Percentiles rank a stretch among this genome's conserved stretches.
Conservation (phyloP, 352 stramenopile species). For the Pythium coloratum region DNA sequence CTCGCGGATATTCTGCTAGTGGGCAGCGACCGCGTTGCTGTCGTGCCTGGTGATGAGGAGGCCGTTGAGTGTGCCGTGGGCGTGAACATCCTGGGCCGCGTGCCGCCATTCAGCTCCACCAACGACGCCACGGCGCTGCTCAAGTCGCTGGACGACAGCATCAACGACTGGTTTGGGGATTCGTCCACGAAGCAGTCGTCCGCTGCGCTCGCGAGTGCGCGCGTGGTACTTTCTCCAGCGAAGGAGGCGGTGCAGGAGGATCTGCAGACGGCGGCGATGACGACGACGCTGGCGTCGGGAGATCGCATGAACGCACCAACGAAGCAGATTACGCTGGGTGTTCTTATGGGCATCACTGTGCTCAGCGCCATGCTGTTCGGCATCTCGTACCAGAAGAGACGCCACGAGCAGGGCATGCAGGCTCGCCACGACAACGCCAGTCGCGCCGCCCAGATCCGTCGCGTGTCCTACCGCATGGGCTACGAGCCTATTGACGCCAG, state of each 20-base stretch:
- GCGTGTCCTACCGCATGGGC: slow-evolving; percentile 74
- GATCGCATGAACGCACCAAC: slow-evolving; percentile 45
- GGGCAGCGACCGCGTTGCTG: slow-evolving; percentile 7
- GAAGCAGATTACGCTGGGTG: slow-evolving; percentile 57
- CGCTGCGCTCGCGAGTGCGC: slow-evolving; percentile 38
- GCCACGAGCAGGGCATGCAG: slow-evolving; percentile 54
- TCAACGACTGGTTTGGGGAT: slow-evolving; percentile 35
- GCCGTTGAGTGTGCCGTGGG: slow-evolving; percentile 24
- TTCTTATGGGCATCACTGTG: slow-evolving; percentile 53
- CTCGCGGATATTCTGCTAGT: slow-evolving; percentile 15
- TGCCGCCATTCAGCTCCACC: slow-evolving; percentile 10
- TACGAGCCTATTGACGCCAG: slow-evolving; percentile 28
- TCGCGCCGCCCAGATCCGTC: slow-evolving; percentile 64
- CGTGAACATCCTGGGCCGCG: slow-evolving; percentile 21
- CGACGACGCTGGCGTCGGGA: background rate
- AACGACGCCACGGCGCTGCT: slow-evolving; percentile 38
- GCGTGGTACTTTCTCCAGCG: slow-evolving; percentile 28
- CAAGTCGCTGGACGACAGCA: slow-evolving; percentile 41
- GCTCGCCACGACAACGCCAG: slow-evolving; percentile 59
- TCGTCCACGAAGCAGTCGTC: slow-evolving; percentile 20
- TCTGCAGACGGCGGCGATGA: background rate
- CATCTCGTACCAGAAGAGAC: slow-evolving; percentile 55
- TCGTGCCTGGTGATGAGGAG: slow-evolving; percentile 13
- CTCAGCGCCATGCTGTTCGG: slow-evolving; percentile 66
- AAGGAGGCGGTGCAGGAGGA: slow-evolving; percentile 4